phyloP scores from a whole-genome alignment of 1,284 basidiomycete genomes.

The Boletus semigastroideus region DNA sequence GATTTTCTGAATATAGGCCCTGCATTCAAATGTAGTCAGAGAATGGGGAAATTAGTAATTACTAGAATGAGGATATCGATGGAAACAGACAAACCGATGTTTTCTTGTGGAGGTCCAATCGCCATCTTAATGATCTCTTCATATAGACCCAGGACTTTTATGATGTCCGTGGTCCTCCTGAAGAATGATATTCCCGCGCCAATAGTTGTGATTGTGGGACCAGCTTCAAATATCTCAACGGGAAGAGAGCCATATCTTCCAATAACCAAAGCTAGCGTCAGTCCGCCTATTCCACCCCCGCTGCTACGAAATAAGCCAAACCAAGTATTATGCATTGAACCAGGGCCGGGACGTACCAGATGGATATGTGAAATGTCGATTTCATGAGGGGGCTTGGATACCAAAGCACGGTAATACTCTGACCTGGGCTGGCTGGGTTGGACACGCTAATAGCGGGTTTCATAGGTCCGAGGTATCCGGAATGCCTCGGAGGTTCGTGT shows the following conservation, averaged over 20 bases:
- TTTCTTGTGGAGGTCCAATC: slow-evolving; percentile 9
- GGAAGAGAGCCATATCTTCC: slow-evolving; percentile 22
- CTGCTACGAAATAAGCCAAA: slow-evolving; percentile 17
- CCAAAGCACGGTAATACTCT: neutral
- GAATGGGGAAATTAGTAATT: neutral
- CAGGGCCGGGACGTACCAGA: slow-evolving; percentile 5
- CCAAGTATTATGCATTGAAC: neutral
- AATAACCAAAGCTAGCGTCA: slow-evolving; percentile 37
- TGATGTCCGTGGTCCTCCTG: slow-evolving; percentile 36
- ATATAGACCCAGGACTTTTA: slow-evolving; percentile 34
- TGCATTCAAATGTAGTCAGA: neutral
- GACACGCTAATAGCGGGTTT: no score
- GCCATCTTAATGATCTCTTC: slow-evolving; percentile 17
- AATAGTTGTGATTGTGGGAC: slow-evolving; percentile 34
- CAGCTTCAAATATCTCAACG: slow-evolving; percentile 38
- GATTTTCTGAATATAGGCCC: slow-evolving; percentile 25
- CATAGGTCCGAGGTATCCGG: no score
- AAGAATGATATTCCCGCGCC: slow-evolving; percentile 40
- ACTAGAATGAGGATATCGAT: no score
- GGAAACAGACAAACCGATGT: neutral
- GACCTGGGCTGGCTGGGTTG: no score
- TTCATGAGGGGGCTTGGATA: slow-evolving; percentile 1
- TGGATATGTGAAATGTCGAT: slow-evolving; percentile 10
- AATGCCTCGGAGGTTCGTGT: no score
- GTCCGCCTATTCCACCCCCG: slow-evolving; percentile 40